Evolutionary conservation across 2,329 filamentous ascomycete genomes (phyloP).

Genomic region (Didymella exigua): DNA sequence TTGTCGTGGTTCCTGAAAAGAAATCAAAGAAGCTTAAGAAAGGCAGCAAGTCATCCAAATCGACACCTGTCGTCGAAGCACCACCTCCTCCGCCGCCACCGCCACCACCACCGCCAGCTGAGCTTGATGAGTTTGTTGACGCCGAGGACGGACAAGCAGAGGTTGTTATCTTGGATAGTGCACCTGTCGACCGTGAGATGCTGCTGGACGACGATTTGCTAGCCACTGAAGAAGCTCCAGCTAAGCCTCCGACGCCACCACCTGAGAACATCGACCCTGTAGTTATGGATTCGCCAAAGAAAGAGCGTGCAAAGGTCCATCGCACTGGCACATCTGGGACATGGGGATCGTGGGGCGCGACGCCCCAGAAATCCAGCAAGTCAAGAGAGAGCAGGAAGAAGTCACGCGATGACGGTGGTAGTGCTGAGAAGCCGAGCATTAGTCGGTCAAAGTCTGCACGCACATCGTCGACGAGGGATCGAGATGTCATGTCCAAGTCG

Average conservation of each 20-base stretch:
- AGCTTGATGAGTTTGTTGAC: slow-evolving; percentile 26
- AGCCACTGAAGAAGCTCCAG: slow-evolving; percentile 35
- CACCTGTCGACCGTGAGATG: slow-evolving; percentile 26
- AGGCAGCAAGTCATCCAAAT: slow-evolving; percentile 29
- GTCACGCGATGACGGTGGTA: slow-evolving; percentile 39
- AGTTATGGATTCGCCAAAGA: slow-evolving; percentile 62
- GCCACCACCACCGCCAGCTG: slow-evolving; percentile 32
- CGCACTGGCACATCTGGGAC: slow-evolving; percentile 70
- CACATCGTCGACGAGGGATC: slow-evolving; percentile 57
- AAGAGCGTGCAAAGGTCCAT: slow-evolving; percentile 77
- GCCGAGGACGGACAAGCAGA: slow-evolving; percentile 32
- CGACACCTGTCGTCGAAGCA: slow-evolving; percentile 35
- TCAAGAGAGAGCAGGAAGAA: slow-evolving; percentile 50
- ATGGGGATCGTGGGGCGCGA: slow-evolving; percentile 77
- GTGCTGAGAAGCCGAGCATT: slow-evolving; percentile 50
- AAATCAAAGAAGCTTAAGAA: slow-evolving; percentile 46
- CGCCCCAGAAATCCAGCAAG: slow-evolving; percentile 45
- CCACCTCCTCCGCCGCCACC: slow-evolving; percentile 38
- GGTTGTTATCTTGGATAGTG: slow-evolving; percentile 26
- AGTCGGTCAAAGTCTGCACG: slow-evolving; percentile 63
- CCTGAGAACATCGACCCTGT: slow-evolving; percentile 50
- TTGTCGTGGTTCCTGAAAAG: slow-evolving; percentile 35
- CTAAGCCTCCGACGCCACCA: slow-evolving; percentile 55
- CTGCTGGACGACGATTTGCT: slow-evolving; percentile 32
- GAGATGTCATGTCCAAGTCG: slow-evolving; percentile 69